Evolutionary conservation across 345 rosid genomes (phyloP).

Genomic region (Boechera retrofracta): DNA sequence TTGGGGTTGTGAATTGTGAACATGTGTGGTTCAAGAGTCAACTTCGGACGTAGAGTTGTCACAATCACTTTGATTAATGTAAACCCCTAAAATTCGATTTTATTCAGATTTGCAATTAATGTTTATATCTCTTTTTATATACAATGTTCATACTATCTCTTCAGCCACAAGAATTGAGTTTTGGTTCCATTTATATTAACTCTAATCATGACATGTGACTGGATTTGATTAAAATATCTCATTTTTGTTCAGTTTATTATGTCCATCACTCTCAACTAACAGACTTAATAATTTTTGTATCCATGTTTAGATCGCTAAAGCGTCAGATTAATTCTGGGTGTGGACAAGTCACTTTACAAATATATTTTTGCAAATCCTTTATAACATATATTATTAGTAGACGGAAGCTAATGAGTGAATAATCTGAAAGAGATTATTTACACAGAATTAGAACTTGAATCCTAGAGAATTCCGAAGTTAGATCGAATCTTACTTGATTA

Average conservation of each 20-base stretch:
- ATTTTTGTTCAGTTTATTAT: neutral
- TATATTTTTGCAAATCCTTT: too few relatives aligned
- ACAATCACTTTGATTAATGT: slow-evolving; percentile 29
- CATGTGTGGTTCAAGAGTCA: slow-evolving; percentile 51
- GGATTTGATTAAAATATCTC: neutral
- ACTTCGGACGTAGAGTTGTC: slow-evolving; percentile 44
- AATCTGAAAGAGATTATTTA: too few relatives aligned
- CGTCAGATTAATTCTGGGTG: neutral
- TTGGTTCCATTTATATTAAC: neutral
- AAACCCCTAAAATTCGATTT: neutral
- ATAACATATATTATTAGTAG: too few relatives aligned
- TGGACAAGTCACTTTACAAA: neutral
- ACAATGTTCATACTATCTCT: slow-evolving; percentile 26
- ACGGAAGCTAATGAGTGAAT: too few relatives aligned
- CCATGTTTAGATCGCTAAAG: neutral
- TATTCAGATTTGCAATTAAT: slow-evolving; percentile 36
- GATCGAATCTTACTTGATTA: too few relatives aligned
- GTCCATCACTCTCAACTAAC: slow-evolving; percentile 15
- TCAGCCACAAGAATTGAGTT: slow-evolving; percentile 8
- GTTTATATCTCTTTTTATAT: neutral
- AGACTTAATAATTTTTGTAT: slow-evolving; percentile 1
- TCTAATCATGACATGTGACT: slow-evolving; percentile 6
- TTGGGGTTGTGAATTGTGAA: slow-evolving; percentile 46
- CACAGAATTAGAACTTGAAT: too few relatives aligned
- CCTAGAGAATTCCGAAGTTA: too few relatives aligned